Evolutionary conservation across 257 asterid genomes (phyloP).

Genomic region (Nicotiana otophora): DNA sequence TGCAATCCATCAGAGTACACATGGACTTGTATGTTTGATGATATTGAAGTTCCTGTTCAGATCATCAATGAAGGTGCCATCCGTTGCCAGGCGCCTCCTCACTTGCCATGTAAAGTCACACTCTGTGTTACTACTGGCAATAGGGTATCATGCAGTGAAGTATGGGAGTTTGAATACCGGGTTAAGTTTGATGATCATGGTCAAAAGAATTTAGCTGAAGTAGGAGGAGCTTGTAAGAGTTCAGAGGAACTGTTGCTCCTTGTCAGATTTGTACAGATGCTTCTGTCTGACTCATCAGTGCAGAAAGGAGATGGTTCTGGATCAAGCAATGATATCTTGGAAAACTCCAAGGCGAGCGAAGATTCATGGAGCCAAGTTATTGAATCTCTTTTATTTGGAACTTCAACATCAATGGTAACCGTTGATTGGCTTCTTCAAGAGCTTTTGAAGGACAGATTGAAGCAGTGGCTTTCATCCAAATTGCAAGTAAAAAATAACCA

Average conservation of each 20-base stretch:
- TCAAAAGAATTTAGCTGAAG: conserved; percentile 35
- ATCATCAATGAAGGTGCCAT: conserved; percentile 78
- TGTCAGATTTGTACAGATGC: conserved; percentile 73
- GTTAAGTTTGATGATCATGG: conserved; percentile 33
- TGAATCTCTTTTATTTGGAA: conserved; percentile 53
- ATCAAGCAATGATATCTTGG: conserved; percentile 37
- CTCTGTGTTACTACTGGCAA: conserved; percentile 75
- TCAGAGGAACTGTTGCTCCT: conserved; percentile 70
- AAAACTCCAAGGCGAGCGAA: conserved; percentile 42
- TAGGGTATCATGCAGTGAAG: conserved; percentile 78
- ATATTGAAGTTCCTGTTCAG: conserved; percentile 75
- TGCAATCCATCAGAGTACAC: conserved; percentile 53
- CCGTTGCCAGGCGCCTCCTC: conserved; percentile 76
- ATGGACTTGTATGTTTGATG: conserved; percentile 97
- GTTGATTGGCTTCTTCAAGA: conserved; percentile 82
- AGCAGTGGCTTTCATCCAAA: conserved; percentile 65
- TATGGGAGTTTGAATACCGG: conserved; percentile 77
- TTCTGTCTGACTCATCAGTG: conserved; percentile 41
- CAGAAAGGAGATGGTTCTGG: conserved; percentile 36
- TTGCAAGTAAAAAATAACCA: conserved; percentile 27
- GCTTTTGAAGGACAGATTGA: conserved; percentile 77
- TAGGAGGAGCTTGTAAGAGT: conserved; percentile 41
- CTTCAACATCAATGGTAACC: conserved; percentile 47
- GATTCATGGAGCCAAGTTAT: conserved; percentile 67
- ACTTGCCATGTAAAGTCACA: conserved; percentile 64